These are phyloP conservation scores for Dendrobium officinale DNA, from an alignment of 106 monocot species.

Conservation along the genomic window DNA sequence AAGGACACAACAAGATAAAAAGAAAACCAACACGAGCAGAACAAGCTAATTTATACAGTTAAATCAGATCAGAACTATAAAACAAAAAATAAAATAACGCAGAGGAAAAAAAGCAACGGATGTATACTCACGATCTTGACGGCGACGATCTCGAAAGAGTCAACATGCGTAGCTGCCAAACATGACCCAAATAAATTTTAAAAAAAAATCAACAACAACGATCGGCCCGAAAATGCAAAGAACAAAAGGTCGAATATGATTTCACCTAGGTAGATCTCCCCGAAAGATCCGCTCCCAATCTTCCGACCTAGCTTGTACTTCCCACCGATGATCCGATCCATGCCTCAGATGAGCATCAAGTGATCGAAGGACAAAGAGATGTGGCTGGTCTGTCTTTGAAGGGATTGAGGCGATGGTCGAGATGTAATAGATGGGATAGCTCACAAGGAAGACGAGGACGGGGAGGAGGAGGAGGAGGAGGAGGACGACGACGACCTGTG, in stretches of 20 bases:
- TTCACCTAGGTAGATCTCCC: constrained; percentile 87
- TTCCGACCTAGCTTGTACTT: constrained; percentile 90
- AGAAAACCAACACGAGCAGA: background rate
- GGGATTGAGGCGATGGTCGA: background rate
- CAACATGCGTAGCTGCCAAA: constrained; percentile 74
- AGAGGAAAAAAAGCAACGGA: background rate
- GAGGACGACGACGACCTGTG: background rate
- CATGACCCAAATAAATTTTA: background rate
- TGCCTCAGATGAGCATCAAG: constrained; percentile 19
- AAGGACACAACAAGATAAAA: background rate
- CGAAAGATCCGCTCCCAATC: constrained; percentile 93
- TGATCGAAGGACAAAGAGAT: background rate
- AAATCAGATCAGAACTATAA: constrained; percentile 2
- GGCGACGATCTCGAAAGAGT: constrained; percentile 89
- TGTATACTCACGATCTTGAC: constrained; percentile 79
- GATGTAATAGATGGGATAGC: background rate
- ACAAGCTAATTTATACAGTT: background rate
- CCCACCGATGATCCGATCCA: constrained; percentile 82
- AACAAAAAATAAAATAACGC: background rate
- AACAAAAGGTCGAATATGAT: background rate
- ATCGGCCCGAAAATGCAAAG: background rate
- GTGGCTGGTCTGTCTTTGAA: background rate
- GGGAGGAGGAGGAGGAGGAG: background rate
- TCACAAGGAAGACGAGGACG: background rate
- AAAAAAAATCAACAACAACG: background rate